Percentiles rank a stretch among this genome's conserved stretches.
These are phyloP conservation scores for Ormosia semicastrata DNA, from an alignment of 306 rosid genomes.

Conservation along the genomic window DNA sequence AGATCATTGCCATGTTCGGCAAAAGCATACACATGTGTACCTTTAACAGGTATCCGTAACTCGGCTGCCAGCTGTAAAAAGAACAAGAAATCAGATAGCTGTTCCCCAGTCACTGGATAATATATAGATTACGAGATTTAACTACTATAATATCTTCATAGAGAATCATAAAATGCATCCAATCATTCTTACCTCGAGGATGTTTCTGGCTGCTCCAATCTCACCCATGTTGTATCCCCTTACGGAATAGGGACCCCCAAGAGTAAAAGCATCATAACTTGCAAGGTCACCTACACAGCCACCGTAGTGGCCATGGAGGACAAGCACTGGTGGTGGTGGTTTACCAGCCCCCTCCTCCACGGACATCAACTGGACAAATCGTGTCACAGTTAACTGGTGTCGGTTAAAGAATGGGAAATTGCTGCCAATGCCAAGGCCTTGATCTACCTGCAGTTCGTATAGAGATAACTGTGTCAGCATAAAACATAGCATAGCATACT, in stretches of 20 bases:
- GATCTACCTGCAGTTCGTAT: conserved; percentile 55
- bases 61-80: conserved; percentile 67
- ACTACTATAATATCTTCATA: neutral
- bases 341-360: conserved; percentile 85
- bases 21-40: conserved; percentile 66
- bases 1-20: conserved; percentile 84
- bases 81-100: neutral
- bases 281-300: conserved; percentile 93
- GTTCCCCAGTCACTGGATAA: neutral
- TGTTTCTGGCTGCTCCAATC: conserved; percentile 75
- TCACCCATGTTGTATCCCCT: conserved; percentile 86
- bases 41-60: conserved; percentile 64
- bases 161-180: neutral
- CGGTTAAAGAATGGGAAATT: conserved; percentile 78
- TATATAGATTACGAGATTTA: neutral
- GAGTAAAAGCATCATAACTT: conserved; percentile 78
- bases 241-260: conserved; percentile 85
- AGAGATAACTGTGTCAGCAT: conserved; percentile 2
- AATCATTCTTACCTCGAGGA: conserved; percentile 61
- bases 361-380: conserved; percentile 56
- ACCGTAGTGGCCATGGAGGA: conserved; percentile 81
- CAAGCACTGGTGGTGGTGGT: conserved; percentile 78
- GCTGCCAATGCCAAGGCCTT: conserved; percentile 76
- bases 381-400: conserved; percentile 74
- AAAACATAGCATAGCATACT: neutral